Evolutionary conservation across 139 green algal species (phyloP), one percentile per base, ranked within the genome.

Genomic region (Trebouxia sp.): DNA sequence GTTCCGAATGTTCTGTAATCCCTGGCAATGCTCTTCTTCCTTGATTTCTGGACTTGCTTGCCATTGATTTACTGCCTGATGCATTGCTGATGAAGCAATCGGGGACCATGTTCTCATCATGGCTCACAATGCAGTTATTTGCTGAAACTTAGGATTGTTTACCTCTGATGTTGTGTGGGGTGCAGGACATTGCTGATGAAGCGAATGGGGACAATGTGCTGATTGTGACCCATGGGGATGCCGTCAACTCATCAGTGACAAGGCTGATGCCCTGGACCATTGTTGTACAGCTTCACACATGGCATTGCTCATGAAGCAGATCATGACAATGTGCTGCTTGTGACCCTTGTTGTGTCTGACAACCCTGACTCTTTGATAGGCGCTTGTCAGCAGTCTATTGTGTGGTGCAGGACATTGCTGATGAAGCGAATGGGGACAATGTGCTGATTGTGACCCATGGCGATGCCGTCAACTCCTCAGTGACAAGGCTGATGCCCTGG

Each of bases 401-500:
- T 11, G 0, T 42, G 69, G 0, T 65, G 20, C 78, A 83, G 78
- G 65, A 77, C 11, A 76, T 83, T 30, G 65, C 78, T 35, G 78
- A 83, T 70, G 62, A 77, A 39, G 78, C 45, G 55, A 32, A 77
- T 30, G 78, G 78, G 5, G 77, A 82, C 14, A 77, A 83, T 41
- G 43, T 83, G 43, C 45, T 83, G 78, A 35, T 83, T 10, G 78
- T 83, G 5, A 75, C 78, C 6, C 78, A 83, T 39, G 41, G 78
- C n/a, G 78, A 83, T 47, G 78, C 62, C 10, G 65, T 83, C n/a
- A 78, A 55, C 39, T 50, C 55, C 0, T 83, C 78, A 28, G 65
- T 83, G 17, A 39, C 78, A 5, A 43, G 78, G 15, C 32, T 83
- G 30, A 50, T 58, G 32, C 78, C 78, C 30, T 83, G 78, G 78